Evolutionary conservation across 2,329 filamentous ascomycete species (phyloP), one percentile per base, ranked within the genome.

Genomic region (Pseudonectria foliicola): DNA sequence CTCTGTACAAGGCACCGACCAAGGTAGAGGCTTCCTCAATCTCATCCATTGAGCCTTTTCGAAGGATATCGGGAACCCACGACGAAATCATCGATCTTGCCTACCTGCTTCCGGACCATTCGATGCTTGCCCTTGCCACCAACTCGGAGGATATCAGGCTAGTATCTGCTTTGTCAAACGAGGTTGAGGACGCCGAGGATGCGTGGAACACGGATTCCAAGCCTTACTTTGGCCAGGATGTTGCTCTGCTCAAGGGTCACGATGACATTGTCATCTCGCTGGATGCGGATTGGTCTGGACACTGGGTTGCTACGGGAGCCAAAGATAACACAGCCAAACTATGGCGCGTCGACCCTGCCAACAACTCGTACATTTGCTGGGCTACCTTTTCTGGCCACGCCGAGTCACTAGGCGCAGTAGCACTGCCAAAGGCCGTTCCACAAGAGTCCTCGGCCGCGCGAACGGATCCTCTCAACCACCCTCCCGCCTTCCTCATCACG

Each of bases 71-170:
- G 4, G 93, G 92, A 34, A 95, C 92, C 6, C 88, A 96, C 59
- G 93, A 98, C 57, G 92, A 98, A 59, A 88, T 98, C 34, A 95
- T 98, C 48, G 93, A 98, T 55, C 67, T 98, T 24, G 85, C 82
- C 21, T 95, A 92, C 52, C 70, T 96, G 35, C 77, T 92, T 2
- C 77, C 80, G 0, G 82, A 94, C 50, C 78, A 77, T 38, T 90
- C 86, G 3, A 65, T 93, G 33, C 71, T 98, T 42, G 93, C 92
- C 6, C 67, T 98, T 16, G 92, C 90, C 6, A 96, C 90, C 3
- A 98, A 98, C 58, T 86, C 89, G 0, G 92, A 98, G 61, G 89
- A 94, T 43, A 77, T 98, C 34, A 79, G 90, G 30, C 74, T 98
- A 37, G 79, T 98, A 3, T 93, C 87, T 1, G 72, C 92, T 7